Conservation (phyloP, 257 asterid species). For the Hygrophila difformis region DNA sequence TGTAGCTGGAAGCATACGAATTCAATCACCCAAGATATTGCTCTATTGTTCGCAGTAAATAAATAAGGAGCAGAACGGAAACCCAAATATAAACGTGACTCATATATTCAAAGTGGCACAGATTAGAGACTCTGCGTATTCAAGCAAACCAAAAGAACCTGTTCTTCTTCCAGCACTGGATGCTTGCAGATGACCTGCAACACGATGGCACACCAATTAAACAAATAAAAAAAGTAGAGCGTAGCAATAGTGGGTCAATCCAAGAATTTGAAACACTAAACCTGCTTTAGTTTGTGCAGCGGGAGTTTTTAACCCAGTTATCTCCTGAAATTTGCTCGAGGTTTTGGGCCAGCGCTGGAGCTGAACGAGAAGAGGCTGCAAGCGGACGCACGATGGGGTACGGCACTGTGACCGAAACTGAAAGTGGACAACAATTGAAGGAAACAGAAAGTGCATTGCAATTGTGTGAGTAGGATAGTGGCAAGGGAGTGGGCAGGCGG, state of each 20-base stretch:
- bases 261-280: not conserved
- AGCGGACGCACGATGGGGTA: slow-evolving; percentile 15
- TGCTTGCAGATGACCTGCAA: slow-evolving; percentile 18
- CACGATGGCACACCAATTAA: not conserved
- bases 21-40: not conserved
- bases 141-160: slow-evolving; percentile 8
- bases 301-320: slow-evolving; percentile 21
- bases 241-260: not conserved
- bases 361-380: slow-evolving; percentile 17
- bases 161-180: slow-evolving; percentile 10
- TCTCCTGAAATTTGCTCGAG: slow-evolving; percentile 15
- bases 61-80: not conserved
- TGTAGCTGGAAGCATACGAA: slow-evolving; percentile 16
- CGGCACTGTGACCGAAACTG: not conserved
- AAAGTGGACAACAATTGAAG: no score
- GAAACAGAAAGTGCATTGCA: no score
- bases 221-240: not conserved
- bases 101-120: no score
- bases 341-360: slow-evolving; percentile 15
- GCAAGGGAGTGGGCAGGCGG: no score
- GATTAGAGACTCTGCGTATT: not conserved
- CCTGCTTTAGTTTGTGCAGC: slow-evolving; percentile 21
- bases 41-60: not conserved
- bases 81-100: not conserved
- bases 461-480: no score